Conservation (phyloP, 768 basidiomycete genomes). For the Mycena belliarum region DNA sequence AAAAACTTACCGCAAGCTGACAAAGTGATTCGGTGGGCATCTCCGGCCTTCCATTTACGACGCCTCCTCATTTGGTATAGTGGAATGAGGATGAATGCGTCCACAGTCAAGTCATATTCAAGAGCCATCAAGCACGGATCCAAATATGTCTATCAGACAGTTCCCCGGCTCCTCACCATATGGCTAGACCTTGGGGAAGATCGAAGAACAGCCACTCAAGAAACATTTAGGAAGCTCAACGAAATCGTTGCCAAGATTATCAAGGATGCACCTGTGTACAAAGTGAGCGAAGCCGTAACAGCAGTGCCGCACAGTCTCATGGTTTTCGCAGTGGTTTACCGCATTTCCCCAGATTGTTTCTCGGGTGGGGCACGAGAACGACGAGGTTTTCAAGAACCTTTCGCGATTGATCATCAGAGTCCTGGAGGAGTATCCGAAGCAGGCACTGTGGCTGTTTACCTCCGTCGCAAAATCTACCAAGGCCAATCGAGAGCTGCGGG, state of each 20-base stretch:
- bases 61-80: conserved; percentile 33
- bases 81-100: conserved; percentile 61
- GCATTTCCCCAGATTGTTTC: conserved; percentile 98
- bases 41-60: too few species aligned
- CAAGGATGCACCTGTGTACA: conserved; percentile 71
- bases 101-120: conserved; percentile 66
- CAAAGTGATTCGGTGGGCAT: conserved; percentile 44
- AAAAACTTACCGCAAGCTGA: conserved; percentile 52
- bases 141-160: conserved; percentile 94
- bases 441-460: conserved; percentile 90
- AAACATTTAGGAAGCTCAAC: conserved; percentile 59
- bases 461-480: conserved; percentile 87
- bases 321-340: conserved; percentile 75
- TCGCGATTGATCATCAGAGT: conserved; percentile 69
- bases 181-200: conserved; percentile 92
- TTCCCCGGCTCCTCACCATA: conserved; percentile 90
- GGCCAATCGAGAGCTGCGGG: conserved; percentile 56
- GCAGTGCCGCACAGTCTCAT: neutral
- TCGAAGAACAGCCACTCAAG: conserved; percentile 27
- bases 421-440: conserved; percentile 82
- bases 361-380: conserved; percentile 77
- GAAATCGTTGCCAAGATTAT: conserved; percentile 54
- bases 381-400: conserved; percentile 59
- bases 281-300: conserved; percentile 45
- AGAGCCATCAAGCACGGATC: conserved; percentile 79